phyloP scores from a whole-genome alignment of 106 monocot species.

The Acorus gramineus region DNA sequence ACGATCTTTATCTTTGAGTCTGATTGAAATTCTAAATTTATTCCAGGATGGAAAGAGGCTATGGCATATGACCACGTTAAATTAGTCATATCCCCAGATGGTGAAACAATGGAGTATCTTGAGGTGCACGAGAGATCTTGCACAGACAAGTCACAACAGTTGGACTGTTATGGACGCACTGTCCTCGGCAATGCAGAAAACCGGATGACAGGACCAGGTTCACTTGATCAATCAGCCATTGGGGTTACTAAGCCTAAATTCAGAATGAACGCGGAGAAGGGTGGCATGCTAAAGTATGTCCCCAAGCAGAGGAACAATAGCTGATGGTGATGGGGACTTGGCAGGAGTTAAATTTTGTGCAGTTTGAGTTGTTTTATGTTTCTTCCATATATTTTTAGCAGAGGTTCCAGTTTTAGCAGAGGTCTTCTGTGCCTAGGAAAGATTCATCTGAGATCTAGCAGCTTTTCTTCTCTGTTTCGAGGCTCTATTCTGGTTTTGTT shows the following conservation, averaged over 20 bases:
- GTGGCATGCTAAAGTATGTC: conserved; percentile 37
- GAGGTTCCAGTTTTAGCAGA: conserved; percentile 44
- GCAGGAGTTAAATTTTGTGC: conserved; percentile 1
- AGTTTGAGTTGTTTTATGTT: background rate
- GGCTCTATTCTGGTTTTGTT: too few species aligned
- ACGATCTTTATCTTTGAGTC: too few species aligned
- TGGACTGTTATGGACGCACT: background rate
- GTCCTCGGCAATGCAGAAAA: conserved; percentile 27
- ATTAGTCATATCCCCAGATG: background rate
- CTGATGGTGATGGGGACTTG: too few species aligned
- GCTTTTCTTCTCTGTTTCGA: conserved; percentile 7
- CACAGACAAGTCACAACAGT: too few species aligned
- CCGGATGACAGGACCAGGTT: background rate
- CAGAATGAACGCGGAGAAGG: conserved; percentile 30
- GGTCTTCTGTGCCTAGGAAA: conserved; percentile 36
- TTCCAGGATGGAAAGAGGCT: background rate
- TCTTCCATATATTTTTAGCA: conserved; percentile 14
- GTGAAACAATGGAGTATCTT: too few species aligned
- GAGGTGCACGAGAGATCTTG: too few species aligned
- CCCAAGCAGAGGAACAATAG: conserved; percentile 25
- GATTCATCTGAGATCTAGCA: background rate
- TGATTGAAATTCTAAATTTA: too few species aligned
- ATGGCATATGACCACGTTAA: background rate
- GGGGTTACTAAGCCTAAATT: conserved; percentile 11
- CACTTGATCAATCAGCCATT: background rate